phyloP scores from a whole-genome alignment of 2,329 filamentous ascomycete genomes.

The Fusarium aywerte region DNA sequence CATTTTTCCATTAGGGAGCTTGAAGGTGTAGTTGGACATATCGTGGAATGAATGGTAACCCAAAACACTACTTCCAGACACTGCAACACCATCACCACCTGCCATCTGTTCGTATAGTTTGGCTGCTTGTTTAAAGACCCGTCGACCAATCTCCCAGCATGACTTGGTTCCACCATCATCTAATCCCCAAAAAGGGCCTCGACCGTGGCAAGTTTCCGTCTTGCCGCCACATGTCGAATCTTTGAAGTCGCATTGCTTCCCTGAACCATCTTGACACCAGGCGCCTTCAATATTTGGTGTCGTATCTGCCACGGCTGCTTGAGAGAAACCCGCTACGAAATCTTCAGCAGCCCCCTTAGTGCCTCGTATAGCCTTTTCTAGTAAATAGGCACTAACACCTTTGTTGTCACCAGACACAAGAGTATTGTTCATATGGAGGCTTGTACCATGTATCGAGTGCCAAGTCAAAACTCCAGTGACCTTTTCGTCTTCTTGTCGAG shows the following conservation, averaged over 20 bases:
- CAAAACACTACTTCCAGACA: conserved; percentile 1
- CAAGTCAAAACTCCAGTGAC: background rate
- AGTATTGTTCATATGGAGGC: conserved; percentile 13
- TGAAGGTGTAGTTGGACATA: background rate
- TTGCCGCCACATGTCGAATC: background rate
- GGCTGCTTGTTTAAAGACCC: background rate
- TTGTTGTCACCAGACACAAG: conserved; percentile 9
- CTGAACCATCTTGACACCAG: conserved; percentile 11
- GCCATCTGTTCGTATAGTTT: background rate
- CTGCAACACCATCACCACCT: background rate
- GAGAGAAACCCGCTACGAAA: background rate
- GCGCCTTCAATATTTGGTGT: conserved; percentile 14
- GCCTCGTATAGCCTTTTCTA: background rate
- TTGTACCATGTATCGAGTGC: conserved; percentile 1
- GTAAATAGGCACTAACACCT: background rate
- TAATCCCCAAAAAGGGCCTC: conserved; percentile 9
- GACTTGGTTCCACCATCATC: conserved; percentile 11
- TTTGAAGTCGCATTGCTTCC: conserved; percentile 6
- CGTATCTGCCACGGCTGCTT: background rate
- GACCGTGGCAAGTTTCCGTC: background rate
- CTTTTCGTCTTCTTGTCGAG: background rate
- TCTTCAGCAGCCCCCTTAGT: background rate
- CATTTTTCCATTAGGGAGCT: background rate
- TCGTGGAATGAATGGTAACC: conserved; percentile 9
- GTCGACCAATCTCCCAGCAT: conserved; percentile 11